Percentiles rank a stretch among this genome's conserved stretches.
Conservation (phyloP, 768 basidiomycete genomes). For the Asterophora lycoperdoides region DNA sequence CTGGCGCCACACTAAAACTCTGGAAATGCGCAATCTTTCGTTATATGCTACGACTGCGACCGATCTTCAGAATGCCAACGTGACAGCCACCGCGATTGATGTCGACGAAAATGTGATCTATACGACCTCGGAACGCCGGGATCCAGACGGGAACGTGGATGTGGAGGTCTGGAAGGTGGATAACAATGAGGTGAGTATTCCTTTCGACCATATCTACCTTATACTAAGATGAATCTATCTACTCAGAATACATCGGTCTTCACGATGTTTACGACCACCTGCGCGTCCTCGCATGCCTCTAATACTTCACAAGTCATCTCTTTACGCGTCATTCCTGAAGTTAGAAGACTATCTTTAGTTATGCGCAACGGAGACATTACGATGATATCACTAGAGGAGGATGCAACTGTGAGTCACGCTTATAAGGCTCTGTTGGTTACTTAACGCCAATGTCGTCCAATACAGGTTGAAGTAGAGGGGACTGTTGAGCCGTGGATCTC, state of each 20-base stretch:
- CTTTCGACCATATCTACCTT: neutral
- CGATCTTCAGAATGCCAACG: conserved; percentile 27
- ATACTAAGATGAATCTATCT: conserved; percentile 9
- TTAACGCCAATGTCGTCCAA: conserved; percentile 9
- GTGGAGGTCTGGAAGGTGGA: conserved; percentile 55
- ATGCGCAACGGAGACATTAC: conserved; percentile 82
- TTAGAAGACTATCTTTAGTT: conserved; percentile 59
- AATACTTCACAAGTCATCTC: conserved; percentile 48
- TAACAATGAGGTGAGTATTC: conserved; percentile 17
- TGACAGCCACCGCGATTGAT: conserved; percentile 53
- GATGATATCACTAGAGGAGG: conserved; percentile 53
- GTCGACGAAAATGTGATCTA: conserved; percentile 60
- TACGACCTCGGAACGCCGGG: conserved; percentile 47
- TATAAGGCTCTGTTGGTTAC: conserved; percentile 13
- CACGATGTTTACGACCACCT: conserved; percentile 34
- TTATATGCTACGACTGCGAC: conserved; percentile 31
- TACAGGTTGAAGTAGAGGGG: conserved; percentile 74
- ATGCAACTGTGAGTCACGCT: conserved; percentile 37
- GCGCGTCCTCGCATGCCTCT: conserved; percentile 22
- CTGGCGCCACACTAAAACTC: neutral
- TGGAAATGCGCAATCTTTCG: conserved; percentile 55
- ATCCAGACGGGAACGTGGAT: conserved; percentile 45
- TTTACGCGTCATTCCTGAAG: conserved; percentile 69
- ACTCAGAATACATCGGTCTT: conserved; percentile 20
- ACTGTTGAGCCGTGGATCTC: conserved; percentile 81